These are phyloP conservation scores for Phytophthora constricta DNA, from an alignment of 352 stramenopile genomes.

Conservation along the genomic window DNA sequence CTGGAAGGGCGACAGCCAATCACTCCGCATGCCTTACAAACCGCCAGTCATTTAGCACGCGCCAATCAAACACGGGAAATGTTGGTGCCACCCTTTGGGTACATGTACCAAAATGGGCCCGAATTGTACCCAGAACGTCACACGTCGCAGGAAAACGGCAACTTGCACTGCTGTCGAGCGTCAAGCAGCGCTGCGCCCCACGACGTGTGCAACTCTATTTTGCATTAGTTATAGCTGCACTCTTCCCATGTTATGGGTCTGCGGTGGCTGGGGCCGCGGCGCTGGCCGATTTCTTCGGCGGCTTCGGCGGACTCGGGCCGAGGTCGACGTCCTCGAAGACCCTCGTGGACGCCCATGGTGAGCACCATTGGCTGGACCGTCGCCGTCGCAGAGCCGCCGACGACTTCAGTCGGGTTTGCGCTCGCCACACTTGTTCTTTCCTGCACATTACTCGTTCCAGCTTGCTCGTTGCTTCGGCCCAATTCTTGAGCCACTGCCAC, in stretches of 20 bases:
- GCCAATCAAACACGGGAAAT: conserved; percentile 69
- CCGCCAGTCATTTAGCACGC: conserved; percentile 24
- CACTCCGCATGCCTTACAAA: conserved; percentile 74
- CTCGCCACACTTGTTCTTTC: conserved; percentile 2
- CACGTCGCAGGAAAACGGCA: too few relatives aligned
- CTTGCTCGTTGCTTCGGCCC: conserved; percentile 14
- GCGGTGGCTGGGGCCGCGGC: conserved; percentile 10
- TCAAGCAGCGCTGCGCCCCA: too few relatives aligned
- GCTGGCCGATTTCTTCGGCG: conserved; percentile 7
- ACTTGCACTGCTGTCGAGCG: too few relatives aligned
- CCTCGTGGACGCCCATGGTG: conserved; percentile 48
- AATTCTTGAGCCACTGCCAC: conserved; percentile 15
- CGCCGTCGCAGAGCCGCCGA: background rate
- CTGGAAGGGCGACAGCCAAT: conserved; percentile 83
- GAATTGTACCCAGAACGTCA: too few relatives aligned
- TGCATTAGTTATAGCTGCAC: too few relatives aligned
- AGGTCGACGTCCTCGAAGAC: conserved; percentile 54
- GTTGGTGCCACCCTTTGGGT: too few relatives aligned
- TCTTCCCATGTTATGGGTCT: too few relatives aligned
- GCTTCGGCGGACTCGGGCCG: conserved; percentile 18
- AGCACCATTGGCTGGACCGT: conserved; percentile 15
- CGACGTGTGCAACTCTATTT: too few relatives aligned
- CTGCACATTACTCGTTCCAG: background rate
- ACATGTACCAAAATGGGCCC: too few relatives aligned
- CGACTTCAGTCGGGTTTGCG: conserved; percentile 9